Base-by-base conservation (phyloP, 2,329 filamentous ascomycete species). In the Cercospora sojina region DNA sequence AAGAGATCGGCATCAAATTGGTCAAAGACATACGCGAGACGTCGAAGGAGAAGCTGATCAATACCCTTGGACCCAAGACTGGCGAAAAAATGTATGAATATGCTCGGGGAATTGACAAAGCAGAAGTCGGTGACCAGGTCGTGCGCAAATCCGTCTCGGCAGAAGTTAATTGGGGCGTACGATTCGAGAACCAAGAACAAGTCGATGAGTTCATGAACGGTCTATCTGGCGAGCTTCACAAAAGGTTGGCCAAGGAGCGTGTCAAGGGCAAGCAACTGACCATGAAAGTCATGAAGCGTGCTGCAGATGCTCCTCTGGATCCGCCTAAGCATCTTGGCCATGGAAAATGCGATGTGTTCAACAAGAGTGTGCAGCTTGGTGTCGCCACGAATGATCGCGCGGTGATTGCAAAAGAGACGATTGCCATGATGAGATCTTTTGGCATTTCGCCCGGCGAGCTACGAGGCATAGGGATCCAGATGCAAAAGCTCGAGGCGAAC, bases 111-210 rank as follows among this genome's bases (percentile, higher is more conserved):
- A 92, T 98, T 58, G 95, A 99, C 78, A 86, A 84, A 59, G 84
- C 88, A 1, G 92, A 97, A 77, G 92, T 98, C 5, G 94, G 93
- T 32, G 91, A 94, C 65, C 91, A 96, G 74, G 87, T 90, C 0
- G 83, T 92, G 16, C 88, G 95, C 62, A 99, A 98, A 76, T 98
- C 94, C 0, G 92, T 99, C 0, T 98, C 95, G 1, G 94, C 94
- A 0, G 95, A 99, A 77, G 92, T 99, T 69, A 99, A 95, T 74
- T 99, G 95, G 95, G 95, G 96, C 2, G 96, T 99, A 64, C 89
- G 95, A 5, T 99, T 99, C 76, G 88, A 95, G 71, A 96, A 86
- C 67, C 92, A 97, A 74, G 85, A 87, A n/a, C 94, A 99, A 78
- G 93, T 93, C 0, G 94, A 98, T 66, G 92, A 96, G 70, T 99